Base-by-base conservation (phyloP, 2,329 filamentous ascomycete genomes). In the Hymenoscyphus fructigenus region DNA sequence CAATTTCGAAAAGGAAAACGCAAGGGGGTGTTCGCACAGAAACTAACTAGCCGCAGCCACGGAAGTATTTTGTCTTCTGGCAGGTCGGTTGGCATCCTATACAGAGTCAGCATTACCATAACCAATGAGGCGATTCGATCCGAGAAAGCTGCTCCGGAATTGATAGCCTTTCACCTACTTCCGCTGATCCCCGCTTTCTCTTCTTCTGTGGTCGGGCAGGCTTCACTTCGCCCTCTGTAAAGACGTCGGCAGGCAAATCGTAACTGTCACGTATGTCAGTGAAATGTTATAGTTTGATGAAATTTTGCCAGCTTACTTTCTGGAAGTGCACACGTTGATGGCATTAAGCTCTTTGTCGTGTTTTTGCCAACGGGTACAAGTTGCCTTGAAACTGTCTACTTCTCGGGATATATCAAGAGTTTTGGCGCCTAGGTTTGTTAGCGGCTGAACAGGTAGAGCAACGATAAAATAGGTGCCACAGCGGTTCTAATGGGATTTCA, bases 191-290 rank as follows among this genome's bases (percentile, higher is more conserved):
- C 23, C 73, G 74, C 69, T 76, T 76, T 63, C 74, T 76, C 61
- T 71, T 76, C 68, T 74, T 75, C 55, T 60, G 66, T 53, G 72
- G 70, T n/a, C 72, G 71, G 29, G 64, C 59, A 5, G 91, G 91
- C 72, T 87, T 90, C 59, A 81, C 80, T 78, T 99, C 95, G 73
- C 91, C 91, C 28, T 88, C 80, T 58, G 88, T 84, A 75, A 99
- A 99, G 2, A 98, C 88, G 76, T 99, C 94, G 66, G 92, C 88
- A 32, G 95, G 95, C 29, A 99, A 84, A 74, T 93, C 88, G 76
- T 91, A 91, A 78, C 93, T 97, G 73, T 9, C 36, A 32, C 38
- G 68, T 36, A 62, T 74, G 71, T 75, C 60, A 60, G 28, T 32
- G 38, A 28, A 12, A 29, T 17, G 26, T 28, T 17, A 47, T 3